Base-by-base conservation (phyloP, 768 basidiomycete genomes). In the Ramaria sp. region DNA sequence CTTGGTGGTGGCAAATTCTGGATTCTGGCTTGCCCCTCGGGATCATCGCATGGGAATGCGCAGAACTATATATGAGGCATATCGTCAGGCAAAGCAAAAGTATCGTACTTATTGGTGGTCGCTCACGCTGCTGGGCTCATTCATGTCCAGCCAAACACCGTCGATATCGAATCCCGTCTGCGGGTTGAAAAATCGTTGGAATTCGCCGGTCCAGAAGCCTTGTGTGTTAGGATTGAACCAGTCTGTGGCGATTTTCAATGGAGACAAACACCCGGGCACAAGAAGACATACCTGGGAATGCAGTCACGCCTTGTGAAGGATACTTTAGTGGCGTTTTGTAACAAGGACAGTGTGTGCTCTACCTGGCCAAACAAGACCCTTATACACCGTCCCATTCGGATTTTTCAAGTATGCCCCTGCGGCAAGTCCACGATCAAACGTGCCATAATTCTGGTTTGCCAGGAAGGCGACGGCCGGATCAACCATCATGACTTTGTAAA, bases 351-450 rank as follows among this genome's bases (percentile, higher is more conserved):
- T 65, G 55, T 80, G 81, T 3, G 67, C 32, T 3, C 13, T 81
- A 25, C 86, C 84, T n/a, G 86, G 85, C 85, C 83, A 88, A 6
- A 87, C 85, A 61, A 81, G 74, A 15, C 88, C 88, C 1, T 85
- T 63, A 64, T 84, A 88, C 60, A 82, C 75, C 36, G 80, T 74
- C 0, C 80, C 81, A 60, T 89, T 82, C 0, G 81, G 82, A 64
- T 89, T 88, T 60, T 79, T 86, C 48, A 90, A 76, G 65, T 81
- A 89, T 0, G 80, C 75, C 45, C 78, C 75, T 16, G 27, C 61
- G 6, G 64, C 65, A 1, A 73, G 69, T 3, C 84, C 85, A 25
- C 75, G 72, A 50, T 80, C 70, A 58, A 73, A 85, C 0, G 83
- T 64, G 0, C 65, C 72, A 56, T 84, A 83, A 37, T 64, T 70